Evolutionary conservation across 2,329 filamentous ascomycete genomes (phyloP), one percentile per base, ranked within the genome.

Genomic region (Trichoderma brevicompactum): DNA sequence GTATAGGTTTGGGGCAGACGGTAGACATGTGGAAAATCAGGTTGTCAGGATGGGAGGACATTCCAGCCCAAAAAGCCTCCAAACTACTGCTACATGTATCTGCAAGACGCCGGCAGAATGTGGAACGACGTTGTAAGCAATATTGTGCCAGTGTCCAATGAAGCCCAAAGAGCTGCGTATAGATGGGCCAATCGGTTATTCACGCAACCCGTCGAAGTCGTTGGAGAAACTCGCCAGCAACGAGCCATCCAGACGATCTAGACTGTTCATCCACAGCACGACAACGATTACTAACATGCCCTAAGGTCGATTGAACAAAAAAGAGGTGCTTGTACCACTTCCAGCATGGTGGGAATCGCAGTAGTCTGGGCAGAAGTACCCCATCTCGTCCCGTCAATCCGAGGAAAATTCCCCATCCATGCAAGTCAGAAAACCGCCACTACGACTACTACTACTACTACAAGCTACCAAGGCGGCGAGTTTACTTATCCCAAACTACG

Each of bases 101-200:
- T 19, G 32, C 55, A 48, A 8, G 28, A 38, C 10, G 55, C 41
- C 23, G 28, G 40, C 54, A 56, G 54, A 56, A 15, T 36, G 41
- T 46, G 55, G n/a, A 38, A 40, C 34, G 15, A 23, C 32, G n/a
- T 36, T 13, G 28, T 32, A 34, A 23, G 41, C 15, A 43, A 40
- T 12, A 15, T 15, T 28, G 19, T 46, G 32, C 10, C 4, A 15
- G 55, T 7, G 15, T 12, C 41, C 55, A 38, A 58, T 50, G 56
- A 1, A 41, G 15, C 19, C 13, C 34, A 49, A 38, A 43, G 15
- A 41, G 19, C 15, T 13, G 43, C 46, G 36, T 34, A 19, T 5
- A 38, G 28, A 59, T n/a, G 28, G 28, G 32, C 28, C 43, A 38
- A 28, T 62, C 59, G 48, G 59, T 19, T 44, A 52, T 44, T 17